A percentile compares a stretch with the other conserved stretches of the same genome.
These are phyloP conservation scores for Gossypium anomalum DNA, from an alignment of 345 rosid species.

Conservation along the genomic window DNA sequence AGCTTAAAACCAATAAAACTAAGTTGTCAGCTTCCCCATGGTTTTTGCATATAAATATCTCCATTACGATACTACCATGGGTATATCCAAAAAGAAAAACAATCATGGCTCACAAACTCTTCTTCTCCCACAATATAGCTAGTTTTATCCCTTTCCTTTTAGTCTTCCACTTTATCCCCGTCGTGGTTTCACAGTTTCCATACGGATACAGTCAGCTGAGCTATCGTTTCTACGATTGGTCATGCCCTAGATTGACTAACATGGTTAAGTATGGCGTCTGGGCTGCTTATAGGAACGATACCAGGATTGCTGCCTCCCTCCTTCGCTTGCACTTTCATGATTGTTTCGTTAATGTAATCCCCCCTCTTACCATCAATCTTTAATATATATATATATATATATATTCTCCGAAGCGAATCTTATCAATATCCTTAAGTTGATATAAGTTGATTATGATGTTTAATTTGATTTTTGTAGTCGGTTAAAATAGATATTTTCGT, in stretches of 20 bases:
- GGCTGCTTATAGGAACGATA: slow-evolving; percentile 56
- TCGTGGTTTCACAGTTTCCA: slow-evolving; percentile 12
- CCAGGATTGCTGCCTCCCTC: slow-evolving; percentile 80
- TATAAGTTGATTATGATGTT: too few relatives aligned
- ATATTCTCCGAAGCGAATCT: neutral
- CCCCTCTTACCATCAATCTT: neutral
- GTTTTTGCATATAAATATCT: slow-evolving; percentile 28
- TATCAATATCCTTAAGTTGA: too few relatives aligned
- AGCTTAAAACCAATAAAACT: slow-evolving; percentile 26
- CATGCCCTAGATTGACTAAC: slow-evolving; percentile 64
- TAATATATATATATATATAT: neutral
- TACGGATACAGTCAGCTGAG: slow-evolving; percentile 28
- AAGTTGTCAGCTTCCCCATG: neutral
- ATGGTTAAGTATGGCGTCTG: slow-evolving; percentile 58
- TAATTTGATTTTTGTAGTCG: too few relatives aligned
- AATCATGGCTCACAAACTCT: slow-evolving; percentile 26
- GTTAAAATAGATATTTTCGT: too few relatives aligned
- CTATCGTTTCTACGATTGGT: slow-evolving; percentile 47
- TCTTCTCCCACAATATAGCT: slow-evolving; percentile 14
- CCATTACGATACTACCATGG: slow-evolving; percentile 17
- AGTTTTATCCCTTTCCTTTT: slow-evolving; percentile 3
- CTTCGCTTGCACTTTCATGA: slow-evolving; percentile 86
- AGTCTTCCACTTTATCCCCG: slow-evolving; percentile 11
- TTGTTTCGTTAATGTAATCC: slow-evolving; percentile 60
- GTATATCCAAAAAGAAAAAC: neutral